A percentile compares a stretch with the other conserved stretches of the same genome.
These are phyloP conservation scores for Cyclanthera cordifolia DNA, from an alignment of 306 rosid genomes.

Conservation along the genomic window DNA sequence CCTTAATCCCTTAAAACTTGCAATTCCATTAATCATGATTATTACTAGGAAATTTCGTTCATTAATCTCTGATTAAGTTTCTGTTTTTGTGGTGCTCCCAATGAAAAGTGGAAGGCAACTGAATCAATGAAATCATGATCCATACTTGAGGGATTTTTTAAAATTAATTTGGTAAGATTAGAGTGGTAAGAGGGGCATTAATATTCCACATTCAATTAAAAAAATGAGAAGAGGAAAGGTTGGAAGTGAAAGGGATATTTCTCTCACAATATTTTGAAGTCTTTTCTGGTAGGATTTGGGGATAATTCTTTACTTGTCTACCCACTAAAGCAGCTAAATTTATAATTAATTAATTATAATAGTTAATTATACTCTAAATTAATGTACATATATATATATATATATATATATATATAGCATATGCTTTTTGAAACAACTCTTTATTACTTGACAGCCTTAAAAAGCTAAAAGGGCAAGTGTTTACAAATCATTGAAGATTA, in stretches of 20 bases:
- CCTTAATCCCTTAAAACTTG: neutral
- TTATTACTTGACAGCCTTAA: constrained; percentile 2
- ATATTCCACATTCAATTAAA: neutral
- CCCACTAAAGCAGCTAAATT: neutral
- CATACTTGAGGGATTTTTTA: neutral
- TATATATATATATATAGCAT: too few relatives aligned
- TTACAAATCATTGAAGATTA: constrained; percentile 1
- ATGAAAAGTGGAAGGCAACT: constrained; percentile 8
- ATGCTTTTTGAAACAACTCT: constrained; percentile 1
- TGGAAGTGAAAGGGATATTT: constrained; percentile 9
- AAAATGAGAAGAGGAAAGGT: neutral
- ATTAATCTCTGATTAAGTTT: neutral
- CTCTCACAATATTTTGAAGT: neutral
- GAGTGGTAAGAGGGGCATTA: constrained; percentile 4
- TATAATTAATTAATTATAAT: neutral
- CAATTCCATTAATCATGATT: neutral
- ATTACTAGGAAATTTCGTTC: neutral
- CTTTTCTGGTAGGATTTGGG: constrained; percentile 13
- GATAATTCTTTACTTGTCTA: neutral
- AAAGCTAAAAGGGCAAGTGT: constrained; percentile 5
- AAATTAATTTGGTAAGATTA: constrained; percentile 3
- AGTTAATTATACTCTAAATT: neutral
- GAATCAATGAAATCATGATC: neutral
- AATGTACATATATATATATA: constrained; percentile 1
- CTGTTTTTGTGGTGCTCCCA: neutral